Evolutionary conservation across 371 early-diverging fungal genomes (phyloP).

Genomic region (Encephalitozoon cuniculi): DNA sequence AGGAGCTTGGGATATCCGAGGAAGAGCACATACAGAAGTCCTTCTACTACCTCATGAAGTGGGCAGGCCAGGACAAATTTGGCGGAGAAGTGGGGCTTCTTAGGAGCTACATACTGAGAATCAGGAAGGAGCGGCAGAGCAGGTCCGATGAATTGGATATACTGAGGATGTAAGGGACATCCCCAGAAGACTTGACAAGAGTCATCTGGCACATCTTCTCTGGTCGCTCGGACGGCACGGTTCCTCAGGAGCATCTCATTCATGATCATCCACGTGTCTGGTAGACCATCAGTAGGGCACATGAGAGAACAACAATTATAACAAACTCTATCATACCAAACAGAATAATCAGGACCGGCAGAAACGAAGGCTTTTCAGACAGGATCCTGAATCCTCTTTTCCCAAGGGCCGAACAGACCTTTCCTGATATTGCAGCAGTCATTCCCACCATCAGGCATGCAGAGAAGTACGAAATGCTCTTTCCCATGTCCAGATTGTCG

Average conservation of each 20-base stretch:
- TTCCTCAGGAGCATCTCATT: not conserved
- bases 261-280: not conserved
- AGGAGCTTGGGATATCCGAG: slow-evolving; percentile 39
- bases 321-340: slow-evolving; percentile 24
- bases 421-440: slow-evolving; percentile 21
- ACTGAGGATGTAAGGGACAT: not conserved
- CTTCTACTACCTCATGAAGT: slow-evolving; percentile 38
- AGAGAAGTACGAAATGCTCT: slow-evolving; percentile 2
- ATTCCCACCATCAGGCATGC: slow-evolving; percentile 30
- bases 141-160: not conserved
- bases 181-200: slow-evolving; percentile 14
- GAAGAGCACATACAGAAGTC: slow-evolving; percentile 38
- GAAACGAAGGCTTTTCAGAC: slow-evolving; percentile 13
- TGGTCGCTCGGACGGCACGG: not conserved
- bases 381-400: slow-evolving; percentile 20
- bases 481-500: not conserved
- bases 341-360: slow-evolving; percentile 11
- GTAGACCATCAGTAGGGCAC: slow-evolving; percentile 10
- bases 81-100: slow-evolving; percentile 37
- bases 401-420: slow-evolving; percentile 12
- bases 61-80: slow-evolving; percentile 45
- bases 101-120: slow-evolving; percentile 32
- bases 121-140: not conserved
- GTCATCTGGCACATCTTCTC: not conserved
- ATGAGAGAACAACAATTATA: slow-evolving; percentile 27